Base-by-base conservation (phyloP, 768 basidiomycete genomes). In the Collybia nuda region DNA sequence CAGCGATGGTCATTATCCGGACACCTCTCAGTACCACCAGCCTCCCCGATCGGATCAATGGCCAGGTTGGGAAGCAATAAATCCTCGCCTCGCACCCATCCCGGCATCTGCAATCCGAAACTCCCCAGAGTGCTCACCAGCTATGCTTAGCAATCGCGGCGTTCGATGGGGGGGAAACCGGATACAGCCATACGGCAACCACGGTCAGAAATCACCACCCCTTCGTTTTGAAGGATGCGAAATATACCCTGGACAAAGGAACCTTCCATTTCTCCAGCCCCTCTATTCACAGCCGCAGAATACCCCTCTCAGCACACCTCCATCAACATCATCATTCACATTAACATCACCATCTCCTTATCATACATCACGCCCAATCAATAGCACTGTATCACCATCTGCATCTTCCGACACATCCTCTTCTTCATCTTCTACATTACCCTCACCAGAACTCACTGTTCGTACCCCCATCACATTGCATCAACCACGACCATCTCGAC, bases 401-500 rank as follows among this genome's bases (percentile, higher is more conserved):
- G 29, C 56, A 57, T 55, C 51, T 24, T 51, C 60, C 22, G 48
- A 36, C 32, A 47, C 47, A 12, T 18, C 56, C 21, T 52, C 59
- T 38, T 51, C 55, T 22, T 62, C 62, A 24, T 50, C 59, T 47
- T 48, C 56, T 36, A 56, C 56, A 21, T 53, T 54, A 46, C 59
- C 61, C 22, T 55, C 65, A 36, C 65, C 67, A 22, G 40, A 43
- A 32, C 37, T 58, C 46, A 49, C 41, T 37, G 44, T 56, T 44
- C 51, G 58, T 24, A 53, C 54, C 21, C 61, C 65, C 19, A 63
- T 74, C 47, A 67, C 69, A 47, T 60, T 78, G 24, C 73, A 73
- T 62, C 76, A 78, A 56, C 76, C 76, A 39, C 75, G 74, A 39
- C 76, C 76, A 50, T 72, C 64, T 40, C 71, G 75, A 48, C 68